Conservation (phyloP, 176 grass and related monocot species). For the Oryza glumipatula region DNA sequence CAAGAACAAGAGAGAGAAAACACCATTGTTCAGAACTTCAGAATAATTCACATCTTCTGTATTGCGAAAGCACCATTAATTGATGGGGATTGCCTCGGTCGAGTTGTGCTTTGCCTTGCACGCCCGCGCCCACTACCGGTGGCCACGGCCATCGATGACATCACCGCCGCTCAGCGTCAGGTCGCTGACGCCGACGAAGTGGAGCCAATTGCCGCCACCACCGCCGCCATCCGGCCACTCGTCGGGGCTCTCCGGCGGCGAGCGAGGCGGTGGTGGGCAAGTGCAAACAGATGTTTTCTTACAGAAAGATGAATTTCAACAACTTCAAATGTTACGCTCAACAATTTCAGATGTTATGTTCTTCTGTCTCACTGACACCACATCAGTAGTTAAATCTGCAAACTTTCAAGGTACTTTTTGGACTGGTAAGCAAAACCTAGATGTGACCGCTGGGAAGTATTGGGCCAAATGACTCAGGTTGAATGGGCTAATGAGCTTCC, state of each 20-base stretch:
- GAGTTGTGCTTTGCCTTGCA: conserved; percentile 33
- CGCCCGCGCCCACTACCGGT: conserved; percentile 61
- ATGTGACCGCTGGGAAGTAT: no score
- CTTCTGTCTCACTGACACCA: conserved; percentile 34
- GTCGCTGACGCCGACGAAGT: conserved; percentile 42
- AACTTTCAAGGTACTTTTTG: conserved; percentile 51
- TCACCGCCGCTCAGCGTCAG: conserved; percentile 59
- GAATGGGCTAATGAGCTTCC: no score
- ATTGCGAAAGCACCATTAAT: neutral
- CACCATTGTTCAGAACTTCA: conserved; percentile 1
- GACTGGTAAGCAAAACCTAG: conserved; percentile 62
- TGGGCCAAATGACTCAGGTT: no score
- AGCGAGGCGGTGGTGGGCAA: neutral
- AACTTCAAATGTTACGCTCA: conserved; percentile 66
- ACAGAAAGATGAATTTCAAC: conserved; percentile 72
- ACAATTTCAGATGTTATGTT: neutral
- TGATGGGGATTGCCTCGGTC: neutral
- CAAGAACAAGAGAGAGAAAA: neutral
- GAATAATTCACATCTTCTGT: neutral
- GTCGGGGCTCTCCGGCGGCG: conserved; percentile 51
- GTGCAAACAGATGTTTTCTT: conserved; percentile 47
- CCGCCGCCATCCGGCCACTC: conserved; percentile 17
- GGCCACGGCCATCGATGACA: conserved; percentile 66
- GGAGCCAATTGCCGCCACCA: conserved; percentile 46
- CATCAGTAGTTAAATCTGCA: conserved; percentile 55